Evolutionary conservation across 1,284 basidiomycete species (phyloP), one percentile per base, ranked within the genome.

Genomic region (Cryptococcus amylolentus): DNA sequence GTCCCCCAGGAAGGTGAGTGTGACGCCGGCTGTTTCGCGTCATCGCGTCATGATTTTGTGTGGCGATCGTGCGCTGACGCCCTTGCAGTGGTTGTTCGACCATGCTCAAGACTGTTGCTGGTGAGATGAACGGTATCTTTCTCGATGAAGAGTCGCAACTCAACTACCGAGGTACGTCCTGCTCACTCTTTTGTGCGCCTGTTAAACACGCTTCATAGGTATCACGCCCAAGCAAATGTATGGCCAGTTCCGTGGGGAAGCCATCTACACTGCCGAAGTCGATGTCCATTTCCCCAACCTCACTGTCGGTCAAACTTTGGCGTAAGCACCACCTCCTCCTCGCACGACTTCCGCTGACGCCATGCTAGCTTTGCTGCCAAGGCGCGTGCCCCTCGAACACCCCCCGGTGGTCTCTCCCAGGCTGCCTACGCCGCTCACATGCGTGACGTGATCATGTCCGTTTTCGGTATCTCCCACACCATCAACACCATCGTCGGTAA

Each of bases 1-100:
- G 84, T 13, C 72, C 87, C n/a, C 85, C 86, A 83, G 71, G 80
- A 85, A 56, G 84, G 65, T 77, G 61, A 54, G 70, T 63, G 16
- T 2, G 18, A 18, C 10, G 18, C 42, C 10, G 10, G 20, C 23
- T 23, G 2, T 23, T 26, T 44, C 41, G 4, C 20, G 41, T 5
- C 41, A 26, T 44, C 12, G 42, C 42, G 23, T 23, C 23, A 23
- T 23, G 3, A 23, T 23, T 3, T 20, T 20, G 39, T n/a, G 20
- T 10, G 16, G 5, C 20, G 26, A 18, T 35, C 6, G 23, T 18
- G 43, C 20, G 40, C 55, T 55, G 35, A 56, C 35, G 27, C 4
- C 43, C 27, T 43, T 16, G 64, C 31, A 77, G 76, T 84, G 78
- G 86, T 80, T 91, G 89, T 66, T 67, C 84, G 54, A 77, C 82